Evolutionary conservation across 768 basidiomycete genomes (phyloP), one percentile per base, ranked within the genome.

Genomic region (Trametes gibbosa): DNA sequence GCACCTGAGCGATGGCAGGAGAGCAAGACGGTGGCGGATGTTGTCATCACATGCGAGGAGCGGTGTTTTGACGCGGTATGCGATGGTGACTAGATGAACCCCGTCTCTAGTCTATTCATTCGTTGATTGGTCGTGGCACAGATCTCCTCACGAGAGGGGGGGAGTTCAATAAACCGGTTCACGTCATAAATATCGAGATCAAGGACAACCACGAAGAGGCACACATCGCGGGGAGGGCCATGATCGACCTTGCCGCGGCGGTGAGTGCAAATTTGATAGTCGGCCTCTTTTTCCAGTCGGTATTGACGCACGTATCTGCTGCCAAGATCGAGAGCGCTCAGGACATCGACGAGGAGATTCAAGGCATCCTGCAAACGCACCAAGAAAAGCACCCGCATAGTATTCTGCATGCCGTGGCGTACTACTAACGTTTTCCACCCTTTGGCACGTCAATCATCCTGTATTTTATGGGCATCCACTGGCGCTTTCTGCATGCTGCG

Each of bases 121-220:
- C n/a, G n/a, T n/a, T n/a, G n/a, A n/a, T n/a, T n/a, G n/a, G n/a
- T n/a, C n/a, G n/a, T n/a, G n/a, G n/a, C n/a, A n/a, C n/a, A 94
- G 97, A 99, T 75, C 76, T 99, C 14, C 77, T 98, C 58, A 75
- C 80, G 32, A 83, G 92, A 64, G 95, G 94, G 27, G 92, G 97
- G 4, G 95, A 98, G 57, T 87, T 86, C 69, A 98, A 94, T 76
- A 87, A 87, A 60, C 90, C 95, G 1, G 94, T 98, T 17, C 97
- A 99, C 73, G 73, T 99, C 42, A 92, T 99, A 68, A 99, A 99
- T 73, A 84, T 98, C 61, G 97, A 99, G 70, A 98, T 98, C 74
- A 97, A 92, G 77, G 97, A 99, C 74, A 98, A 97, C 69, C 95
- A 98, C 66, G 97, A 98, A 79, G 97, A 99, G 74, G 97, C 97